These are phyloP conservation scores for Astragalus membranaceus DNA, from an alignment of 306 rosid species.

Conservation along the genomic window DNA sequence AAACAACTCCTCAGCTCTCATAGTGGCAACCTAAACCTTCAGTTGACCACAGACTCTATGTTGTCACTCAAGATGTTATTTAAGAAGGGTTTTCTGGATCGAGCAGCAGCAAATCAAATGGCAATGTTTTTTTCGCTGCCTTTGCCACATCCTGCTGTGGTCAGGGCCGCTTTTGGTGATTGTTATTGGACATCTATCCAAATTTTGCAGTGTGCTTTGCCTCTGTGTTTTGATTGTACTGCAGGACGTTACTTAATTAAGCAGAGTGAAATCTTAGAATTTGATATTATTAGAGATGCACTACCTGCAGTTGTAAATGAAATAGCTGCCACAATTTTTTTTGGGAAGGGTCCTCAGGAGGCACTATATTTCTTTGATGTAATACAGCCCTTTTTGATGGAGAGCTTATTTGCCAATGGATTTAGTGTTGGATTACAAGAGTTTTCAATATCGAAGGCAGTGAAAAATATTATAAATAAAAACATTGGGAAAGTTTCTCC, in stretches of 20 bases:
- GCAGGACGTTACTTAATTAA: conserved; percentile 59
- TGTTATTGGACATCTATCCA: conserved; percentile 81
- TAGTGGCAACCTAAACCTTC: conserved; percentile 78
- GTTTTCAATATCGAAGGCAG: conserved; percentile 49
- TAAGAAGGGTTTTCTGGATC: conserved; percentile 39
- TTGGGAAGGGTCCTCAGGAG: conserved; percentile 70
- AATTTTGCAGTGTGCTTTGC: conserved; percentile 69
- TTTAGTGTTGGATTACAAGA: conserved; percentile 82
- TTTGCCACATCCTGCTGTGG: conserved; percentile 61
- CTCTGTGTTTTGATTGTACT: conserved; percentile 48
- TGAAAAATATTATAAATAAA: conserved; percentile 29
- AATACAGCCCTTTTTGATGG: conserved; percentile 89
- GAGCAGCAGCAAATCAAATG: conserved; percentile 56
- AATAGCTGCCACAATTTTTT: conserved; percentile 71
- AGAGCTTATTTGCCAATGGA: conserved; percentile 67
- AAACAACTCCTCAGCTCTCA: conserved; percentile 93
- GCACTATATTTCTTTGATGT: conserved; percentile 63
- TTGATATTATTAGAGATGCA: conserved; percentile 48
- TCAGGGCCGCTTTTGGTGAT: conserved; percentile 35
- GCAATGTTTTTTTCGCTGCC: conserved; percentile 66
- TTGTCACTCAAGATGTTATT: conserved; percentile 65
- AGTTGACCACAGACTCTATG: conserved; percentile 59
- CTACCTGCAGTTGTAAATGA: conserved; percentile 61
- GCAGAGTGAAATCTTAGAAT: conserved; percentile 50
- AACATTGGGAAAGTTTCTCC: conserved; percentile 46